These are phyloP conservation scores for Phytophthora boehmeriae DNA, from an alignment of 352 stramenopile species.

Conservation along the genomic window DNA sequence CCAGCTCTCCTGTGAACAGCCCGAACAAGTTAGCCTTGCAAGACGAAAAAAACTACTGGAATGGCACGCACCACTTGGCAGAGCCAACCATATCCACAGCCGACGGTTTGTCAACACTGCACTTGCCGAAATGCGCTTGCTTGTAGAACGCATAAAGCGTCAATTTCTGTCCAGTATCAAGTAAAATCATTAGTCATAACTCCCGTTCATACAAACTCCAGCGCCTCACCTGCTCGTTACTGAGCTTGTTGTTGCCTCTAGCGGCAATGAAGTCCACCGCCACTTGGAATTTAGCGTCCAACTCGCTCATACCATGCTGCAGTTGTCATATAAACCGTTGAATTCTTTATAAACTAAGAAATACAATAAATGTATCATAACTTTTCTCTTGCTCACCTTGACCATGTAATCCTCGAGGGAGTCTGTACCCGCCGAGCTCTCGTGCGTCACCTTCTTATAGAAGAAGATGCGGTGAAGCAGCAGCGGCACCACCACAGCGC, in stretches of 20 bases:
- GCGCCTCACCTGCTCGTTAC: slow-evolving; percentile 61
- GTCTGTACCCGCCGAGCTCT: slow-evolving; percentile 40
- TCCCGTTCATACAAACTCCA: slow-evolving; percentile 5
- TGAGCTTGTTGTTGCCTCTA: slow-evolving; percentile 51
- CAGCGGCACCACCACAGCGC: slow-evolving; percentile 51
- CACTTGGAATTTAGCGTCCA: slow-evolving; percentile 75
- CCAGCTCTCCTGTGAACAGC: slow-evolving; percentile 73
- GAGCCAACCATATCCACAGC: slow-evolving; percentile 66
- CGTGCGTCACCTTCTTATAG: slow-evolving; percentile 30
- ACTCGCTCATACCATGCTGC: slow-evolving; percentile 63
- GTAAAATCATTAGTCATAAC: slow-evolving; percentile 16
- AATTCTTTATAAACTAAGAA: too few species aligned
- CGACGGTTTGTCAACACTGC: slow-evolving; percentile 61
- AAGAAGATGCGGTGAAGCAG: slow-evolving; percentile 63
- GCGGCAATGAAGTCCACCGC: slow-evolving; percentile 68
- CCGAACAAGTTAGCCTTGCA: neutral
- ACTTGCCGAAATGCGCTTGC: slow-evolving; percentile 70
- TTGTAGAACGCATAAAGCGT: slow-evolving; percentile 87
- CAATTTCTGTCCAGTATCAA: slow-evolving; percentile 47
- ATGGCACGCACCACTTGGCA: slow-evolving; percentile 63
- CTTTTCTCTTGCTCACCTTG: slow-evolving; percentile 39
- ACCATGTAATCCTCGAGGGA: slow-evolving; percentile 67
- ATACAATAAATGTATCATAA: too few species aligned
- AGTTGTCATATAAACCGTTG: slow-evolving; percentile 8
- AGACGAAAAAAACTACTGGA: neutral